Base-by-base conservation (phyloP, 2,329 filamentous ascomycete genomes). In the Pyrenophora graminea region DNA sequence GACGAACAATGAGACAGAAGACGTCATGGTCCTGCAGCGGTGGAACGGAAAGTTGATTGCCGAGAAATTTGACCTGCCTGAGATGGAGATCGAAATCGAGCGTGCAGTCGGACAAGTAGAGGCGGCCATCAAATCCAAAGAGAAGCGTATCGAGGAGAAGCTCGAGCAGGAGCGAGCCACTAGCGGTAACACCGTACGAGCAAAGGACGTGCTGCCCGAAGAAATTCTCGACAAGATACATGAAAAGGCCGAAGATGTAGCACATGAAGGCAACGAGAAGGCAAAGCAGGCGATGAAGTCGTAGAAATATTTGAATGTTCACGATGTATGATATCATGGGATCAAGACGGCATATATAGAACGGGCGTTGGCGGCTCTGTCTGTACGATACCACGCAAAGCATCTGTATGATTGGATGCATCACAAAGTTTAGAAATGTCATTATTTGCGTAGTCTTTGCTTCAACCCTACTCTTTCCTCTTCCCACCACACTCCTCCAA, bases 21-120 rank as follows among this genome's bases (percentile, higher is more conserved):
- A 80, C 45, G 75, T 77, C 36, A 78, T 80, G 78, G 69, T 81
- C 10, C 63, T 81, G 42, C 74, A 77, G 55, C 64, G 71, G 10
- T 80, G 77, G 78, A 80, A 80, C 49, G 78, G 77, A 39, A 79
- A 79, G 58, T 64, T 80, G n/a, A 72, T 80, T 19, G 79, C 79
- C 5, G 77, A 80, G 56, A 69, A 71, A 3, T 79, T 79, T 55
- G 58, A 75, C 7, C 64, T 80, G 19, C 77, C 79, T 1, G 79
- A 79, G 45, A 79, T 81, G 77, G 76, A 80, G 55, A 71, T 80
- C n/a, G 79, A 81, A 63, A 79, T 81, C 47, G 79, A 81, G 67
- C 67, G 79, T 9, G 79, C 79, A 6, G 78, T 80, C 0, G 76
- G 79, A 65, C 79, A 81, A 58, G 78, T 81, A 1, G 74, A 80